Evolutionary conservation across 2,329 filamentous ascomycete genomes (phyloP), one percentile per base, ranked within the genome.

Genomic region (Talaromyces albobiverticillius): DNA sequence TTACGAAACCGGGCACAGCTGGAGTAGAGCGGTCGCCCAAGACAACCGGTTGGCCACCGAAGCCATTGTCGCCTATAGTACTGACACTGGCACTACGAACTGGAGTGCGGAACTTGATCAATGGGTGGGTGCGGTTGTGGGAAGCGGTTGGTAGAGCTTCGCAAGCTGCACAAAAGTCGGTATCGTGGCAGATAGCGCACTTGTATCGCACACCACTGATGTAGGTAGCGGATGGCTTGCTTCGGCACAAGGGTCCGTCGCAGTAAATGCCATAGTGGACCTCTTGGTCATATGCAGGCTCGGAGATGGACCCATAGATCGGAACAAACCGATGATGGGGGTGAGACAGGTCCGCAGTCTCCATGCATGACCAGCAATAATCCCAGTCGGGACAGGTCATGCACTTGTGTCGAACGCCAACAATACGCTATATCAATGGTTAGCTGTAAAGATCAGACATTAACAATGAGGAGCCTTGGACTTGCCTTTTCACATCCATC

Each of bases 361-460:
- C 74, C 55, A 90, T 72, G 73, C 95, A 99, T 8, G 83, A 78
- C 22, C 82, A 80, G 78, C 94, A 99, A 76, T 89, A 97, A 67
- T 99, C 94, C 88, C 90, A 99, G 72, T 99, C 94, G 41, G 95
- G 94, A 78, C 94, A 99, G 69, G 90, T 87, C 60, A 97, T 80
- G 71, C 94, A 99, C 81, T 99, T 99, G 82, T 97, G 88, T 62
- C 94, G 93, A 54, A 96, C 81, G 63, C 94, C 95, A 62, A 82
- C 80, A 65, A 99, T 94, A 70, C 84, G 85, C 80, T 86, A 16
- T 47, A 32, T 40, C n/a, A 40, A 7, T 8, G 23, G 50, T 70
- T 55, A 71, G 63, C 41, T 53, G n/a, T n/a, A n/a, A 23, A 13
- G 23, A 47, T 50, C 18, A 11, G 23, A 32, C 22, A 51, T 25